Evolutionary conservation across 257 asterid species (phyloP).

Genomic region (Nicotiana obtusifolia): DNA sequence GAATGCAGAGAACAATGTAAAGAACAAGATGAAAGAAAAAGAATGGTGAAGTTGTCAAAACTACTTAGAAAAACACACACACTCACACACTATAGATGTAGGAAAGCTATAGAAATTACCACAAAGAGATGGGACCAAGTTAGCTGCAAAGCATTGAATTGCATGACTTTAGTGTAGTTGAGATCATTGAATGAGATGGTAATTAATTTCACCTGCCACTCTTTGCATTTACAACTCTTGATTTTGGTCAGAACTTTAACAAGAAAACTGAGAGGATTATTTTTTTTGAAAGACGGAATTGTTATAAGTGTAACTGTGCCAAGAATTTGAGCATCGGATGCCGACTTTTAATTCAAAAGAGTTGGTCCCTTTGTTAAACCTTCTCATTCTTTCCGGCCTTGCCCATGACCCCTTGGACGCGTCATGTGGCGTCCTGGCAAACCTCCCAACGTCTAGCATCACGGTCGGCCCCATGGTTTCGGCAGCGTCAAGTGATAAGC

Average conservation of each 20-base stretch:
- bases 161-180: constrained; percentile 36
- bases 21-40: background rate
- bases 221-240: background rate
- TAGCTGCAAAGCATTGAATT: constrained; percentile 31
- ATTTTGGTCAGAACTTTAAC: constrained; percentile 5
- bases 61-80: background rate
- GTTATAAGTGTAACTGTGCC: background rate
- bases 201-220: constrained; percentile 28
- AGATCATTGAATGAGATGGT: constrained; percentile 35
- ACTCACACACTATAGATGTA: background rate
- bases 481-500: too few species aligned
- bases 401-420: too few species aligned
- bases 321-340: background rate
- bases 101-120: constrained; percentile 15
- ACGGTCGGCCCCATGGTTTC: too few species aligned
- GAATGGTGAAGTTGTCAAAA: background rate
- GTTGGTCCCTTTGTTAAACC: background rate
- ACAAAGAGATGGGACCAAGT: constrained; percentile 27
- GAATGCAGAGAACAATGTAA: background rate
- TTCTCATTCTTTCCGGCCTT: too few species aligned
- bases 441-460: too few species aligned
- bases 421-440: too few species aligned
- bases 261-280: background rate
- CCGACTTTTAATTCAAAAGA: background rate
- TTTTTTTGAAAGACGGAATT: background rate